Base-by-base conservation (phyloP, 2,329 filamentous ascomycete genomes). In the Pseudogymnoascus sp. region DNA sequence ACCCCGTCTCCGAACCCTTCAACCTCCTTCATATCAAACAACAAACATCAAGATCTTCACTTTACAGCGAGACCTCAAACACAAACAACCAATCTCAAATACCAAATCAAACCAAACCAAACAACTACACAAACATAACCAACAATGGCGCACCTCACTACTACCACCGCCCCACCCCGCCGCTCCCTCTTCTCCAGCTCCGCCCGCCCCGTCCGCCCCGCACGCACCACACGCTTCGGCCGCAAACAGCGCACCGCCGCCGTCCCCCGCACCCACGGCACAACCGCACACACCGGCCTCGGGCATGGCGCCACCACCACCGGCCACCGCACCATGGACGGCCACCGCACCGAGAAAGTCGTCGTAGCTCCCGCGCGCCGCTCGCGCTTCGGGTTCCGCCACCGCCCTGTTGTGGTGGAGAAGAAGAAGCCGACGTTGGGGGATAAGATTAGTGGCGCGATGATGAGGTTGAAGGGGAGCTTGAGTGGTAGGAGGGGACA, bases 381-480 rank as follows among this genome's bases (percentile, higher is more conserved):
- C 33, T 60, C 59, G 23, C 33, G 59, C 37, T n/a, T 37, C 19
- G 31, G 74, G 75, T 31, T 75, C 73, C 75, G 66, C 74, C 70
- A 76, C 74, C 74, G 76, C 60, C 77, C 77, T 2, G 77, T 78
- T 15, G 82, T 85, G 65, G 86, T 88, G 72, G 88, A 90, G 62
- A 83, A 84, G 73, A 85, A 89, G 71, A 84, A 87, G 70, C 81
- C 84, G 2, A 84, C 81, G 40, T 78, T 93, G 67, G 88, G 88
- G 56, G 90, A 93, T 77, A 93, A 93, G 76, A 82, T 93, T 69
- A 87, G 83, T 60, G 90, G 90, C 17, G 89, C 89, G 0, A 78
- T 93, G 74, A 80, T 90, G 77, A 90, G 84, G 78, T 75, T 93
- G 67, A 86, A 85, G 75, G 90, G 90, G 7, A 84, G 79, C 62